Evolutionary conservation across 768 basidiomycete genomes (phyloP), one percentile per base, ranked within the genome.

Genomic region (Crassisporium funariophilum): DNA sequence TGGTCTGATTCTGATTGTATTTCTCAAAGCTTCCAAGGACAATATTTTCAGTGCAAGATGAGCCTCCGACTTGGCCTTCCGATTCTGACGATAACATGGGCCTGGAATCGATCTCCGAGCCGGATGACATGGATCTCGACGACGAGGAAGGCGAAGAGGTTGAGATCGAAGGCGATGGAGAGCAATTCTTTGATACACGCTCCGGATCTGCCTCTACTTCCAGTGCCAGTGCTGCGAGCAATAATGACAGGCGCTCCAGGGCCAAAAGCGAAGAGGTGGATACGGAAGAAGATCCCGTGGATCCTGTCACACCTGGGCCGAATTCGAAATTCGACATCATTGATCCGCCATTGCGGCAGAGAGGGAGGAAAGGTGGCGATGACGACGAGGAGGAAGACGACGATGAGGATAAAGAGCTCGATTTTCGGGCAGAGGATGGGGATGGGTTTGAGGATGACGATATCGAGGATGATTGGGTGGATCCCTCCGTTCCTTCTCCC

Each of bases 11-110:
- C 12, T 49, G n/a, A 29, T 45, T 3, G 16, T 46, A 35, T 37
- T 41, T 41, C 52, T 53, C 52, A 20, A 56, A 81, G 69, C 75
- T 81, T 33, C 78, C 82, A 35, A 81, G 83, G 60, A 73, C 82
- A 27, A 91, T 95, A 44, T 93, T 98, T 54, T 83, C 88, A 0
- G 78, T 98, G 4, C 89, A 91, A 51, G 87, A 94, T 31, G 91
- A 93, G 53, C 91, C 88, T 1, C 92, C 93, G 1, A 77, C 76
- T 4, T 97, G 93, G 92, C 77, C 83, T 5, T 78, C 74, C 0
- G 86, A 87, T 59, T 81, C 77, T 8, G 91, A 90, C 47, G 87
- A 86, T 52, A 77, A 78, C 47, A 82, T 88, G 71, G 90, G 85
- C 0, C 66, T 94, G 16, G 87, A 91, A 59, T 89, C 86, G 4